Percentiles rank a stretch among this genome's conserved stretches.
These are phyloP conservation scores for Histomonas meleagridis DNA, from an alignment of 208 protist species.

Conservation along the genomic window DNA sequence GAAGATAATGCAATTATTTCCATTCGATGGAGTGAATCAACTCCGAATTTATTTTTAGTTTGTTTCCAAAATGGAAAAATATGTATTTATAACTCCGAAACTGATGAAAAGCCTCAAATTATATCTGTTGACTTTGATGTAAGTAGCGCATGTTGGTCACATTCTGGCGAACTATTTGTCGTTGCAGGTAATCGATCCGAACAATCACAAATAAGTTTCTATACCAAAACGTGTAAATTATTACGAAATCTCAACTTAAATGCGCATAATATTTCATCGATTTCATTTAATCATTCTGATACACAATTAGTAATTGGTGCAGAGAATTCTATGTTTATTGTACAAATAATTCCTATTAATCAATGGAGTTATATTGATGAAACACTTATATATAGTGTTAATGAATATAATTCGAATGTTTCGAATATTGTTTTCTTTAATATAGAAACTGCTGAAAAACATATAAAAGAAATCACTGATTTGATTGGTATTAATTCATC, in stretches of 20 bases:
- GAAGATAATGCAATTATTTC: neutral
- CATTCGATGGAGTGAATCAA: neutral
- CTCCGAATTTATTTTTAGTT: neutral
- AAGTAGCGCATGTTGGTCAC: neutral
- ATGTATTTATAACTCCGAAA: neutral
- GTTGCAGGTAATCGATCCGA: neutral
- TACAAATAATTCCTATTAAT: neutral
- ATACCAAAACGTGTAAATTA: neutral
- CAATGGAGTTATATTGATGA: neutral
- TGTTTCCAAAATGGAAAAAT: neutral
- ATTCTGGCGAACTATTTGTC: neutral
- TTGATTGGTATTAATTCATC: neutral
- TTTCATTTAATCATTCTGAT: slow-evolving; percentile 5
- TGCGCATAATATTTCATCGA: slow-evolving; percentile 5
- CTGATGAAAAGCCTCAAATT: neutral
- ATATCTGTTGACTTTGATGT: neutral
- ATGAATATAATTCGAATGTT: neutral
- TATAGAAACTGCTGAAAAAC: neutral
- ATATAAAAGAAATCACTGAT: neutral
- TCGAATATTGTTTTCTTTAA: neutral
- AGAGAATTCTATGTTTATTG: neutral
- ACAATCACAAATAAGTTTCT: neutral
- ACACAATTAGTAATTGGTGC: neutral
- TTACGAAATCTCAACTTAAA: neutral
- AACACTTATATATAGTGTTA: neutral